These are phyloP conservation scores for Ogataea zsoltii DNA, from an alignment of 805 yeast species.

Conservation along the genomic window DNA sequence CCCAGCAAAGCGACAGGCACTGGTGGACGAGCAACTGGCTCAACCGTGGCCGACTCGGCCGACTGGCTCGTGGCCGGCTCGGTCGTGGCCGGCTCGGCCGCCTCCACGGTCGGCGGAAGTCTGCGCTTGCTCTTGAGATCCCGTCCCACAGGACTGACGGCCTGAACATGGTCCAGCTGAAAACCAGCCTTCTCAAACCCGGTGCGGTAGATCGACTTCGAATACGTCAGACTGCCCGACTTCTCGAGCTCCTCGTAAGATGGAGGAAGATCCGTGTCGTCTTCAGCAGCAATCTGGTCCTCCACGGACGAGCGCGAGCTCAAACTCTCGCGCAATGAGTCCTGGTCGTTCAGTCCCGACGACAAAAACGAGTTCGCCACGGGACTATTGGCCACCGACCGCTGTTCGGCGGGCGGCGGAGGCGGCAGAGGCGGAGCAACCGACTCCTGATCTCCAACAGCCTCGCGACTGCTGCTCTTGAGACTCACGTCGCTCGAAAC, in stretches of 20 bases:
- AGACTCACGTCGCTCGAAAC: slow-evolving; percentile 13
- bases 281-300: slow-evolving; percentile 15
- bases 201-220: slow-evolving; percentile 36
- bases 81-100: too few species aligned
- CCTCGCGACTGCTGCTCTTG: slow-evolving; percentile 3
- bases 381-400: slow-evolving; percentile 26
- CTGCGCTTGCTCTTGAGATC: slow-evolving; percentile 24
- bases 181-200: slow-evolving; percentile 39
- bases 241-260: slow-evolving; percentile 36
- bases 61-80: too few species aligned
- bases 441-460: background rate
- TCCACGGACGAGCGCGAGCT: slow-evolving; percentile 29
- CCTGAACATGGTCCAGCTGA: slow-evolving; percentile 29
- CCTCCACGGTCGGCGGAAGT: slow-evolving; percentile 18
- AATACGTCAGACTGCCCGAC: slow-evolving; percentile 34
- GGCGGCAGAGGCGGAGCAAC: slow-evolving; percentile 34
- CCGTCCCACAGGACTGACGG: slow-evolving; percentile 2
- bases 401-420: slow-evolving; percentile 27
- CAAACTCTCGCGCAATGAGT: slow-evolving; percentile 18
- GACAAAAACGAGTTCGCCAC: slow-evolving; percentile 24
- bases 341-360: slow-evolving; percentile 1
- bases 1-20: slow-evolving; percentile 1
- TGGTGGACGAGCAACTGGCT: too few species aligned
- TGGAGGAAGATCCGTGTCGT: slow-evolving; percentile 27
- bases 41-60: too few species aligned